phyloP scores from a whole-genome alignment of 176 grass and related monocot species.

The Cenchrus americanus region DNA sequence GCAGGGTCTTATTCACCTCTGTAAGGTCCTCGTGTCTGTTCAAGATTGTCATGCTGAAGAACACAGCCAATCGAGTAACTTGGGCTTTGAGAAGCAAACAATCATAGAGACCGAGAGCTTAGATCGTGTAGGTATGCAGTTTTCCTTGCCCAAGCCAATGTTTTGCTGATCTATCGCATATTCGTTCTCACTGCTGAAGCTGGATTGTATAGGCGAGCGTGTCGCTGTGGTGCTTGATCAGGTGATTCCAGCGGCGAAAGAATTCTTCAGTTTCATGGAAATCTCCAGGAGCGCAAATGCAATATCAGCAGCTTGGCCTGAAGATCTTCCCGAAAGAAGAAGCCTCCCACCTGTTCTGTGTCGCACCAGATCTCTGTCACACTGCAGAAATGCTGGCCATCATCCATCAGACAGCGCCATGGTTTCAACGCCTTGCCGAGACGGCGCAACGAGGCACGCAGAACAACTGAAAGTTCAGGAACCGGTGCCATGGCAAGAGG shows the following conservation, averaged over 20 bases:
- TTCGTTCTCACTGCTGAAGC: neutral
- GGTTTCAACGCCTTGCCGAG: neutral
- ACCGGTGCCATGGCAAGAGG: neutral
- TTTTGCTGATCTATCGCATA: neutral
- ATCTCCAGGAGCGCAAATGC: slow-evolving; percentile 5
- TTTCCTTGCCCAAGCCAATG: slow-evolving; percentile 6
- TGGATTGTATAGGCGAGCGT: slow-evolving; percentile 38
- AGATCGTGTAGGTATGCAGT: slow-evolving; percentile 45
- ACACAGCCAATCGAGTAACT: slow-evolving; percentile 5
- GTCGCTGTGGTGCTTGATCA: slow-evolving; percentile 47
- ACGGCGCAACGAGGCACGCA: neutral
- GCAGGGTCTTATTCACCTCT: slow-evolving; percentile 45
- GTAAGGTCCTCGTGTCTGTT: slow-evolving; percentile 41
- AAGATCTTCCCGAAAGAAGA: slow-evolving; percentile 33
- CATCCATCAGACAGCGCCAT: neutral
- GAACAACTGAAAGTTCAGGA: neutral
- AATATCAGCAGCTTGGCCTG: neutral
- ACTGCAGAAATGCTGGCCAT: neutral
- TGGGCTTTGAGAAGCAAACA: slow-evolving; percentile 32
- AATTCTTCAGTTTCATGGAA: slow-evolving; percentile 43
- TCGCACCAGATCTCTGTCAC: slow-evolving; percentile 18
- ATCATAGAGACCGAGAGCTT: slow-evolving; percentile 28
- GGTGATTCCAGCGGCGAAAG: slow-evolving; percentile 35
- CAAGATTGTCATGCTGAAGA: slow-evolving; percentile 23
- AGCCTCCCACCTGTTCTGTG: slow-evolving; percentile 41